These are phyloP conservation scores for Suhomyces coccinellae DNA, from an alignment of 1,139 yeast genomes.

Conservation along the genomic window DNA sequence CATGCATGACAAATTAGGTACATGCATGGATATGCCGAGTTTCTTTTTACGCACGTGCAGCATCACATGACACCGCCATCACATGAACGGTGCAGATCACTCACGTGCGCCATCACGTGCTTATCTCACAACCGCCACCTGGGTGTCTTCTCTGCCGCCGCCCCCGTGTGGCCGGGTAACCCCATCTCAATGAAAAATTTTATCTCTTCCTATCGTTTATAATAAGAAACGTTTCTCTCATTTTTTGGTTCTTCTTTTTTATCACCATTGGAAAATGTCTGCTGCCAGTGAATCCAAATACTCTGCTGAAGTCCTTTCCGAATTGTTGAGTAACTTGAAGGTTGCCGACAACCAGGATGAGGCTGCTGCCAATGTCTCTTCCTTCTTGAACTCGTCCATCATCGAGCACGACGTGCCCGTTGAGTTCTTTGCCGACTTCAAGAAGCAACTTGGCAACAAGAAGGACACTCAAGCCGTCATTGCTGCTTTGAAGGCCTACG, in stretches of 20 bases:
- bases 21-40: too few relatives aligned
- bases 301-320: conserved; percentile 83
- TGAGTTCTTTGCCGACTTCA: conserved; percentile 77
- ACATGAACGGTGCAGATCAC: too few relatives aligned
- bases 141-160: background rate
- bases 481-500: conserved; percentile 82
- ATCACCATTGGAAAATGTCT: conserved; percentile 48
- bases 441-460: conserved; percentile 75
- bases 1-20: too few relatives aligned
- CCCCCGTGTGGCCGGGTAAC: conserved; percentile 15
- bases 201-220: conserved; percentile 11
- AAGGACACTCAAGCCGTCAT: conserved; percentile 63
- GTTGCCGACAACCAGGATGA: conserved; percentile 88
- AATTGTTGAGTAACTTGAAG: conserved; percentile 88
- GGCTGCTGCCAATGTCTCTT: conserved; percentile 88
- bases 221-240: conserved; percentile 11
- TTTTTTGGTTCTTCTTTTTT: conserved; percentile 9
- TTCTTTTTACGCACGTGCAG: too few relatives aligned
- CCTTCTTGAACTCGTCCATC: conserved; percentile 94
- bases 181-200: conserved; percentile 12
- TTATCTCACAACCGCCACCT: background rate
- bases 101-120: background rate
- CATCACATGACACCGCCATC: too few relatives aligned
- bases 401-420: conserved; percentile 98
- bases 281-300: conserved; percentile 65